Conservation (phyloP, 164 flowering plant species). For the Kingdonia uniflora region DNA sequence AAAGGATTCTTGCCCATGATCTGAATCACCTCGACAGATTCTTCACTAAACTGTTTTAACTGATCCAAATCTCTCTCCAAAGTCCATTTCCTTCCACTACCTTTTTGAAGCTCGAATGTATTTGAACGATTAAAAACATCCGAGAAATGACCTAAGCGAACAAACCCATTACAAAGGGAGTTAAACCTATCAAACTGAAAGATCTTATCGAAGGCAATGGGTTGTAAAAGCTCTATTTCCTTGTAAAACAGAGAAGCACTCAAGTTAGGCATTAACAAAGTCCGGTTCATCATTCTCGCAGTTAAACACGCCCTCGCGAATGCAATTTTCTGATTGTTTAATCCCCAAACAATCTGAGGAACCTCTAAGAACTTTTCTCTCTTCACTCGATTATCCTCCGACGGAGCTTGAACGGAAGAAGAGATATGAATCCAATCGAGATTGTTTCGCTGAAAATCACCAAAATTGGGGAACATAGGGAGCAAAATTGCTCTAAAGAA, state of each 20-base stretch:
- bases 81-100: slow-evolving; percentile 95
- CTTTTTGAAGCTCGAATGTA: slow-evolving; percentile 49
- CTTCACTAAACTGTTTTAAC: slow-evolving; percentile 32
- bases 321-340: slow-evolving; percentile 95
- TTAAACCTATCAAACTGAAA: slow-evolving; percentile 68
- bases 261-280: slow-evolving; percentile 84
- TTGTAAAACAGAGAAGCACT: slow-evolving; percentile 95
- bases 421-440: slow-evolving; percentile 4
- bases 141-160: slow-evolving; percentile 49
- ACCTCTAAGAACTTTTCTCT: slow-evolving; percentile 68
- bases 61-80: slow-evolving; percentile 71
- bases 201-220: slow-evolving; percentile 73
- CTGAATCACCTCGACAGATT: slow-evolving; percentile 45
- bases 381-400: slow-evolving; percentile 19
- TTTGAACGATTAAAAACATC: slow-evolving; percentile 36
- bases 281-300: slow-evolving; percentile 69
- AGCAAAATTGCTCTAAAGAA: slow-evolving; percentile 30
- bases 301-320: slow-evolving; percentile 88
- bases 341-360: slow-evolving; percentile 96
- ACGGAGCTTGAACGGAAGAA: slow-evolving; percentile 9
- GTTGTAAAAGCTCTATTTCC: slow-evolving; percentile 66
- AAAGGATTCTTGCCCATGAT: slow-evolving; percentile 88
- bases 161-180: slow-evolving; percentile 70
- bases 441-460: slow-evolving; percentile 13
- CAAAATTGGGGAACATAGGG: slow-evolving; percentile 20